phyloP scores from a whole-genome alignment of 495 filamentous ascomycete species.

The Glonium stellatum region DNA sequence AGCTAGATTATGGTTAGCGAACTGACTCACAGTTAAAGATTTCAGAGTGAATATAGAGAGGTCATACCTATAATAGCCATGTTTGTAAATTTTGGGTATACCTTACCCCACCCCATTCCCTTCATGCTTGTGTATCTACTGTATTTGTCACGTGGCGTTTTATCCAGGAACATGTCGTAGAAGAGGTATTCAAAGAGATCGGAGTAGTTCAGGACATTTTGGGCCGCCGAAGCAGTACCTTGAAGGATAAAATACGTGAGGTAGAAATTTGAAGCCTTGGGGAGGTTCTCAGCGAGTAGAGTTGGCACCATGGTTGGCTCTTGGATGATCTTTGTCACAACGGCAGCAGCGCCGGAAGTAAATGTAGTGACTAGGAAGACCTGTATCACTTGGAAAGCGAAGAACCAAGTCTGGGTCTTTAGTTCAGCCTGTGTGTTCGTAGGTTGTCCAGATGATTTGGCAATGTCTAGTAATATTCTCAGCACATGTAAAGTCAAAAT shows the following conservation, averaged over 20 bases:
- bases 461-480: slow-evolving; percentile 13
- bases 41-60: slow-evolving; percentile 2
- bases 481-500: neutral
- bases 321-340: slow-evolving; percentile 23
- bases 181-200: slow-evolving; percentile 30
- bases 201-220: slow-evolving; percentile 32
- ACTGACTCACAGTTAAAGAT: neutral
- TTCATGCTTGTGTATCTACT: slow-evolving; percentile 29
- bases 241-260: slow-evolving; percentile 39
- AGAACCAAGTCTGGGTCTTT: slow-evolving; percentile 35
- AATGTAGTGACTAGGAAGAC: slow-evolving; percentile 37
- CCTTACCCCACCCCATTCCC: slow-evolving; percentile 31
- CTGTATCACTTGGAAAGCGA: slow-evolving; percentile 37
- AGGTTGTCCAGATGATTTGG: slow-evolving; percentile 24
- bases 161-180: slow-evolving; percentile 30
- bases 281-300: slow-evolving; percentile 31
- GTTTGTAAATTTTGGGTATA: slow-evolving; percentile 38
- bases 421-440: slow-evolving; percentile 34
- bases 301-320: slow-evolving; percentile 28
- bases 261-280: slow-evolving; percentile 38
- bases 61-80: slow-evolving; percentile 29
- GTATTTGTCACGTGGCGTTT: slow-evolving; percentile 35
- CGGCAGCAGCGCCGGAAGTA: slow-evolving; percentile 33
- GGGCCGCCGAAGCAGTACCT: slow-evolving; percentile 30
- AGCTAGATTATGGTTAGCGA: slow-evolving; percentile 11